Base-by-base conservation (phyloP, 495 filamentous ascomycete genomes). In the Neurospora sp. region DNA sequence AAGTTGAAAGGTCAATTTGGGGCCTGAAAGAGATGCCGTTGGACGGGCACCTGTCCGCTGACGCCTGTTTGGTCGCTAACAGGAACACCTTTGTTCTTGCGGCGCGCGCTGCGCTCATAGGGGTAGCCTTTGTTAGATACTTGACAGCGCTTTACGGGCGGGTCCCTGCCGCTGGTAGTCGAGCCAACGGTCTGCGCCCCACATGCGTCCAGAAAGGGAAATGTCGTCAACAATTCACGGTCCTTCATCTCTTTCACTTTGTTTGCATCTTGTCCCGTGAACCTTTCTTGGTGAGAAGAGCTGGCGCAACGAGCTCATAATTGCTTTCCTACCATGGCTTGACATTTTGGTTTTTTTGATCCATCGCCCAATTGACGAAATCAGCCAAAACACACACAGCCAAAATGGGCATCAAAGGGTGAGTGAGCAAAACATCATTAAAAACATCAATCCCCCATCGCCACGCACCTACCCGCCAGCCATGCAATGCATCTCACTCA, bases 341-440 rank as follows among this genome's bases (percentile, higher is more conserved):
- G 46, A 18, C 62, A 0, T 46, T 70, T 23, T 54, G 38, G 1
- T 39, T 39, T 39, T 39, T 39, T 10, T 39, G 8, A 39, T 39
- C 38, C 38, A 39, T 39, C 38, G 1, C 38, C 38, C 10, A 39
- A 39, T 39, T 39, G 38, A 39, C 38, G 8, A 39, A 39, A 39
- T 39, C 38, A 41, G 12, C 71, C 41, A 9, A 40, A 46, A 27
- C 27, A 20, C 38, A 35, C 10, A 20, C 20, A 20, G 69, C 75
- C 66, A 74, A 70, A 44, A 90, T 90, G 89, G 89, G 89, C 11
- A 90, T 90, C 78, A 89, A 88, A 83, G 88, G 87, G 89, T 89
- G 74, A 73, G 76, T 74, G 20, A 23, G 71, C 42, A 31, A 31
- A 23, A 31, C 31, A 70, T 73, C 40, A 8, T n/a, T n/a, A 4